Evolutionary conservation across 768 basidiomycete species (phyloP).

Genomic region (Trametes cinnabarina): DNA sequence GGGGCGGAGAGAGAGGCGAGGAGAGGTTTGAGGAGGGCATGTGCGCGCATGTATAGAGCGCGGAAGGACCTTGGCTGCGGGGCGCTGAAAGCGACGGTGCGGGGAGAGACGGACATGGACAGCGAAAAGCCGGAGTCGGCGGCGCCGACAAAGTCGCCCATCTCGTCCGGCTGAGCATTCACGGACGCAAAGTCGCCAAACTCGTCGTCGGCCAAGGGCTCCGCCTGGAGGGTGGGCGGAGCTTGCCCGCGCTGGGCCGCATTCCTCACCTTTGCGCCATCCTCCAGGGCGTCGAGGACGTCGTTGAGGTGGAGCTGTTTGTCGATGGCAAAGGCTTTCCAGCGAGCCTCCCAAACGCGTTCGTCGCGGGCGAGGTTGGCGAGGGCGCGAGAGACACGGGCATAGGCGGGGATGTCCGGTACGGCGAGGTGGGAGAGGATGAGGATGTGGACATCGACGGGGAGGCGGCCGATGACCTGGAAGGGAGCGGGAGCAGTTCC

Average conservation of each 20-base stretch:
- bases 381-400: conserved; percentile 62
- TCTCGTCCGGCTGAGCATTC: conserved; percentile 37
- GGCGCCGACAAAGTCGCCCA: conserved; percentile 47
- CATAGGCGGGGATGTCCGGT: conserved; percentile 77
- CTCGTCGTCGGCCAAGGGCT: conserved; percentile 66
- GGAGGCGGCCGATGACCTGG: conserved; percentile 70
- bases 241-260: conserved; percentile 41
- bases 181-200: conserved; percentile 82
- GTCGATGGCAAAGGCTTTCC: conserved; percentile 58
- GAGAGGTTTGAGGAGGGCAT: conserved; percentile 60
- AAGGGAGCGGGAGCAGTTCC: conserved; percentile 24
- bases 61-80: conserved; percentile 41
- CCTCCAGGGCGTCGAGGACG: conserved; percentile 62
- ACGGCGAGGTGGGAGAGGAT: conserved; percentile 74
- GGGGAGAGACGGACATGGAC: conserved; percentile 28
- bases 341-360: conserved; percentile 72
- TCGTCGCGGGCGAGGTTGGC: conserved; percentile 68
- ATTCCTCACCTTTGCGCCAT: conserved; percentile 39
- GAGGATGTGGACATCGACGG: conserved; percentile 71
- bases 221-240: conserved; percentile 60
- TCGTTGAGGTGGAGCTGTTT: conserved; percentile 37
- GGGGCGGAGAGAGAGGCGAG: conserved; percentile 55
- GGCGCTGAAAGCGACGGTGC: conserved; percentile 22
- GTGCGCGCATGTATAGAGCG: conserved; percentile 64
- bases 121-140: conserved; percentile 30